Conservation (phyloP, 345 rosid genomes). For the Citrus australasica region DNA sequence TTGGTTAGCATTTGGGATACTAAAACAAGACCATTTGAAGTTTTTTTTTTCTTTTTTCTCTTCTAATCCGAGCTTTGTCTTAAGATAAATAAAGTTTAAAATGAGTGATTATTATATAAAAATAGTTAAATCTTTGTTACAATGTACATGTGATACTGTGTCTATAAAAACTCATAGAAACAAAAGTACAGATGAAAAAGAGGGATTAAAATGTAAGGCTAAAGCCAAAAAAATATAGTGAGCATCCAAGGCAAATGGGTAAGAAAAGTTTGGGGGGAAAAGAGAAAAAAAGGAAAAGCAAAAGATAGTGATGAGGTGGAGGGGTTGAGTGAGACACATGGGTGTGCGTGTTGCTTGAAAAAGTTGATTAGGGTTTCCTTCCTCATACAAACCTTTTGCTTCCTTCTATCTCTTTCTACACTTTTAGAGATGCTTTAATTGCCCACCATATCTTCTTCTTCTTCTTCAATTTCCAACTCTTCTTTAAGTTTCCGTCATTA, state of each 20-base stretch:
- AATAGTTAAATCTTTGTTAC: too few species aligned
- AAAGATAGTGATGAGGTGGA: constrained; percentile 10
- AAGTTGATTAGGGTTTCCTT: constrained; percentile 7
- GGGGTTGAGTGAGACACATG: constrained; percentile 19
- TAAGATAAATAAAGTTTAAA: too few species aligned
- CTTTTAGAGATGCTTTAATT: constrained; percentile 48
- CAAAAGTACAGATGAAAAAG: neutral
- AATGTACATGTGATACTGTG: too few species aligned
- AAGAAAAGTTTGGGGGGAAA: constrained; percentile 6
- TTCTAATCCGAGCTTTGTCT: too few species aligned
- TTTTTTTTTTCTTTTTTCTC: too few species aligned
- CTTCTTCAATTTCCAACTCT: constrained; percentile 32
- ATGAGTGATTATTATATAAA: too few species aligned
- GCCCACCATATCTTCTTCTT: constrained; percentile 54
- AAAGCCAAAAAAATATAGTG: constrained; percentile 17
- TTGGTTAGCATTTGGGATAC: neutral
- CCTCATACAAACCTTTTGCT: constrained; percentile 19
- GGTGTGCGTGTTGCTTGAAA: constrained; percentile 30
- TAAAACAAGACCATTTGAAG: too few species aligned
- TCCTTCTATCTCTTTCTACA: neutral
- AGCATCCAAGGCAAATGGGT: constrained; percentile 37
- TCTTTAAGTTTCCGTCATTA: constrained; percentile 32
- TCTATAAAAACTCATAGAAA: too few species aligned
- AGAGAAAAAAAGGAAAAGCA: constrained; percentile 11
- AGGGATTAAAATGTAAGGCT: neutral